A percentile compares a stretch with the other conserved stretches of the same genome.
Evolutionary conservation across 805 yeast genomes (phyloP).

Genomic region (Cyberlindnera maclurae): DNA sequence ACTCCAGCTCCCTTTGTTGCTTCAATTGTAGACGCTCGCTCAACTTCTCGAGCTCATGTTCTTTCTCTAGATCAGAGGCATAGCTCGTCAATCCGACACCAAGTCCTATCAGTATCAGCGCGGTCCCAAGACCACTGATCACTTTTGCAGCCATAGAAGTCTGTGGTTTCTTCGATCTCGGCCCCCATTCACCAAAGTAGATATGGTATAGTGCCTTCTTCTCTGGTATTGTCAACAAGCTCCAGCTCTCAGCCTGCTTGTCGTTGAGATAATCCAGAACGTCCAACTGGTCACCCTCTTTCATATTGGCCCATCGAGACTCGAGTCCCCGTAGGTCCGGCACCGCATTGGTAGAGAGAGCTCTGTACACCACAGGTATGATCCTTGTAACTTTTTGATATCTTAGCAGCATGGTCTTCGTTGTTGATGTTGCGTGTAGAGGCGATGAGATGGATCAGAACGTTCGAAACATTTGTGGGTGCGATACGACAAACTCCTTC

Average conservation of each 20-base stretch:
- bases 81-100: constrained; percentile 17
- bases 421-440: too few relatives aligned
- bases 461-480: too few relatives aligned
- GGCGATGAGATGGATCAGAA: too few relatives aligned
- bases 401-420: too few relatives aligned
- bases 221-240: constrained; percentile 22
- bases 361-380: too few relatives aligned
- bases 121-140: constrained; percentile 13
- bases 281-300: constrained; percentile 28
- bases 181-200: constrained; percentile 34
- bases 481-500: too few relatives aligned
- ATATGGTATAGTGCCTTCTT: constrained; percentile 27
- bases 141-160: constrained; percentile 10
- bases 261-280: constrained; percentile 29
- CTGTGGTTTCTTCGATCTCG: constrained; percentile 17
- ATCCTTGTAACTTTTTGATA: too few relatives aligned
- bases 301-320: constrained; percentile 27
- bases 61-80: constrained; percentile 15
- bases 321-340: constrained; percentile 26
- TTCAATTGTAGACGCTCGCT: constrained; percentile 5
- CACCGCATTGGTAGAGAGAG: constrained; percentile 9
- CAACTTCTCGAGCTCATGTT: constrained; percentile 8
- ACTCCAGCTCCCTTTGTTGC: constrained; percentile 3
- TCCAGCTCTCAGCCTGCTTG: constrained; percentile 29
- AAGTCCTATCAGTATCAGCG: constrained; percentile 13